These are phyloP conservation scores for Friedmanniomyces simplex DNA, from an alignment of 495 filamentous ascomycete species.

Conservation along the genomic window DNA sequence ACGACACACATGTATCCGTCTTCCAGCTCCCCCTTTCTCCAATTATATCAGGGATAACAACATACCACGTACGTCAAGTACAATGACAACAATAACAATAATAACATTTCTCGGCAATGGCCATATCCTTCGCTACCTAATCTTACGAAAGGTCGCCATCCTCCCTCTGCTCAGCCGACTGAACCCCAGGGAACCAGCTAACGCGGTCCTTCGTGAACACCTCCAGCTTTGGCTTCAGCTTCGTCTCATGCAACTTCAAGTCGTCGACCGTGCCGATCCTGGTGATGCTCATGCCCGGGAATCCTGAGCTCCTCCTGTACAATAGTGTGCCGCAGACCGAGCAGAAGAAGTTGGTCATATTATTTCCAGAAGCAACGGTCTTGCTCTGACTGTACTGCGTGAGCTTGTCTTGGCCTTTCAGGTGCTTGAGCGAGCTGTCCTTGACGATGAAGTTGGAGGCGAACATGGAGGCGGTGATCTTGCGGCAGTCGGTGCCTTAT, in stretches of 20 bases:
- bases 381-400: slow-evolving; percentile 31
- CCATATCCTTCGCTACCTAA: too few species aligned
- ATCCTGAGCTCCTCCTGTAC: slow-evolving; percentile 36
- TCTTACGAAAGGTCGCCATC: background rate
- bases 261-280: slow-evolving; percentile 48
- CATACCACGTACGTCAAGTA: too few species aligned
- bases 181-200: slow-evolving; percentile 28
- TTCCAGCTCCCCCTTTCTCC: too few species aligned
- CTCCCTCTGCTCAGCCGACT: background rate
- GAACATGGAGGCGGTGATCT: slow-evolving; percentile 51
- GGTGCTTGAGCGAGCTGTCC: slow-evolving; percentile 35
- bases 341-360: slow-evolving; percentile 49
- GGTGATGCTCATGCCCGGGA: slow-evolving; percentile 35
- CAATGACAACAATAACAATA: too few species aligned
- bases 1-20: too few species aligned
- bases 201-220: slow-evolving; percentile 33
- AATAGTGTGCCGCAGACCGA: slow-evolving; percentile 43
- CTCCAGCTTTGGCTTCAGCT: slow-evolving; percentile 38
- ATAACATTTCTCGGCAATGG: too few species aligned
- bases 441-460: slow-evolving; percentile 43
- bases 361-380: slow-evolving; percentile 35
- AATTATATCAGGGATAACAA: too few species aligned
- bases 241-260: slow-evolving; percentile 42
- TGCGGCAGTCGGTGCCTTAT: slow-evolving; percentile 40
- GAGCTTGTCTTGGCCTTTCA: slow-evolving; percentile 39